A percentile compares a stretch with the other conserved stretches of the same genome.
phyloP scores from a whole-genome alignment of 768 basidiomycete genomes.

The Mycena chlorophos region DNA sequence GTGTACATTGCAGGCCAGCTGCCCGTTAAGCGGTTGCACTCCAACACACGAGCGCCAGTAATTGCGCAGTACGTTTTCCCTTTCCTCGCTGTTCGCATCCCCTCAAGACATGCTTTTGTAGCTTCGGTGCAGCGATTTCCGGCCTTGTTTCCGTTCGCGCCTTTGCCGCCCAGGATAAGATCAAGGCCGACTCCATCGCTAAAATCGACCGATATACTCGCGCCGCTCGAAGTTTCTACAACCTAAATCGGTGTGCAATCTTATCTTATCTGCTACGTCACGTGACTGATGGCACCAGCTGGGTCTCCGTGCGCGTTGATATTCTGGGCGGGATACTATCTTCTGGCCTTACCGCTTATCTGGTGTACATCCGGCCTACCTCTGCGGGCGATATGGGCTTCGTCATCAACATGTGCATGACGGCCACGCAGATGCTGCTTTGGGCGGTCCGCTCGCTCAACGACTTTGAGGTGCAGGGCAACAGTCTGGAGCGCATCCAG shows the following conservation, averaged over 20 bases:
- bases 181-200: constrained; percentile 44
- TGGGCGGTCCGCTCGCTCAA: constrained; percentile 25
- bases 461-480: constrained; percentile 28
- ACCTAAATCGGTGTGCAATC: constrained; percentile 40
- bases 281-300: constrained; percentile 36
- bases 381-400: constrained; percentile 36
- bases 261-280: constrained; percentile 34
- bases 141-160: constrained; percentile 62
- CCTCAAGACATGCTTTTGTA: constrained; percentile 13
- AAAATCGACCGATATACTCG: constrained; percentile 59
- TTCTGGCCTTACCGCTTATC: constrained; percentile 42
- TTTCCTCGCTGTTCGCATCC: constrained; percentile 19
- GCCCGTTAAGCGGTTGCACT: constrained; percentile 28
- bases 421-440: constrained; percentile 18
- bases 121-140: constrained; percentile 46
- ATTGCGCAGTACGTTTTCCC: constrained; percentile 35
- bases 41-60: constrained; percentile 27
- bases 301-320: constrained; percentile 37
- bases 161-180: constrained; percentile 55
- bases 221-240: constrained; percentile 49
- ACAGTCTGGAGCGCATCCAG: constrained; percentile 22
- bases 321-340: constrained; percentile 46
- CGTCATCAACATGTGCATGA: constrained; percentile 39
- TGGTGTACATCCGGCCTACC: constrained; percentile 31
- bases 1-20: constrained; percentile 31